Evolutionary conservation across 345 rosid species (phyloP).

Genomic region (Populus nigra): DNA sequence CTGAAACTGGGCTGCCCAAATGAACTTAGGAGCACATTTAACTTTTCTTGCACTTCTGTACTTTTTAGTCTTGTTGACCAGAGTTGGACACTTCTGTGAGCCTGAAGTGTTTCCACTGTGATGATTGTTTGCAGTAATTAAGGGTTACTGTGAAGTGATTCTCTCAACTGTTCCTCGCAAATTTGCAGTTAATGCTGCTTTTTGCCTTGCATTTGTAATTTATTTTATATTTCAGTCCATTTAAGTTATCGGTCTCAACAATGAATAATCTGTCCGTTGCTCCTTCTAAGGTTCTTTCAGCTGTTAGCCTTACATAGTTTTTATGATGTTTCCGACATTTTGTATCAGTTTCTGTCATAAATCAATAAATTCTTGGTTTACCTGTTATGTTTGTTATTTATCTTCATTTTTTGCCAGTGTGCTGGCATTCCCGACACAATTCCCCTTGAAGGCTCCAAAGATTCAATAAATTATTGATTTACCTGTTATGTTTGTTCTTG

Average conservation of each 20-base stretch:
- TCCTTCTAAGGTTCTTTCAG: neutral
- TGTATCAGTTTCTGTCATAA: neutral
- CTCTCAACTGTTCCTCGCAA: neutral
- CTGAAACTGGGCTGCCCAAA: slow-evolving; percentile 69
- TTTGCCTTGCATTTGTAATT: neutral
- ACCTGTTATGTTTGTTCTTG: neutral
- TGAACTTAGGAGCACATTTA: slow-evolving; percentile 13
- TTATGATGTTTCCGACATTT: neutral
- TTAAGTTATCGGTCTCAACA: neutral
- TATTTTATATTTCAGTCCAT: neutral
- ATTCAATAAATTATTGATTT: neutral
- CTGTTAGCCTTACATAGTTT: neutral
- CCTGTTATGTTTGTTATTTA: neutral
- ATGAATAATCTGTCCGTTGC: neutral
- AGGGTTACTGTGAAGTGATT: neutral
- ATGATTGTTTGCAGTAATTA: neutral
- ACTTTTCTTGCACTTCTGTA: neutral
- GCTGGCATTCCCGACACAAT: neutral
- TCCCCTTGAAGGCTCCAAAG: neutral
- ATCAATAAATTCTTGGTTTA: neutral
- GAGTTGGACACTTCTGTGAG: neutral
- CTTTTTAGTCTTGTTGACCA: neutral
- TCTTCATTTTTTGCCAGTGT: neutral
- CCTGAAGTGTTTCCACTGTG: neutral
- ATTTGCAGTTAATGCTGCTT: neutral